Evolutionary conservation across 805 yeast genomes (phyloP).

Genomic region (Candida hispaniensis): DNA sequence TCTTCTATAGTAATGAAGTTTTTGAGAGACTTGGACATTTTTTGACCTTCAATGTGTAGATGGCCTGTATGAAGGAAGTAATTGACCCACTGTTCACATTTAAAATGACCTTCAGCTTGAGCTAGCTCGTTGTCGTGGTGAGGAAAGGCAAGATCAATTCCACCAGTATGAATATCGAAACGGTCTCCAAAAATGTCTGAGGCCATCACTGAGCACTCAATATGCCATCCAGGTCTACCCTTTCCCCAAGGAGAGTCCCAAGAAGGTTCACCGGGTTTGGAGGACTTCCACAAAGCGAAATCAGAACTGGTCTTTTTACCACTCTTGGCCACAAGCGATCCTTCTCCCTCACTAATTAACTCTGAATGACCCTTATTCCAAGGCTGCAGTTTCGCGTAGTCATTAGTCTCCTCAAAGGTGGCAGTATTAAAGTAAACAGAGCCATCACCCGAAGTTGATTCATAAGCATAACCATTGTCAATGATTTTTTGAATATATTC

Average conservation of each 20-base stretch:
- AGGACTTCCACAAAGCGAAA: constrained; percentile 93
- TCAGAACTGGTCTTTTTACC: constrained; percentile 71
- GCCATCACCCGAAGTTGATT: constrained; percentile 57
- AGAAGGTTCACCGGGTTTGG: constrained; percentile 94
- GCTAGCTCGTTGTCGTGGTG: constrained; percentile 98
- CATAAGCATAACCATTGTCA: constrained; percentile 71
- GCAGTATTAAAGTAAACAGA: constrained; percentile 93
- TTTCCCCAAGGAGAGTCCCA: constrained; percentile 96
- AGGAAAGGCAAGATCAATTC: constrained; percentile 94
- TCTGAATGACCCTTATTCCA: constrained; percentile 90
- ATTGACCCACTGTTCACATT: constrained; percentile 90
- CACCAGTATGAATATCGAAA: constrained; percentile 95
- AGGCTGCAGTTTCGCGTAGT: constrained; percentile 92
- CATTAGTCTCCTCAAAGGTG: constrained; percentile 71
- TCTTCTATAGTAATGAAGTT: constrained; percentile 92
- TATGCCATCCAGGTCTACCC: constrained; percentile 99
- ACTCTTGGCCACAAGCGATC: constrained; percentile 51
- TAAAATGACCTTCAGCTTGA: constrained; percentile 87
- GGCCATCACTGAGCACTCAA: constrained; percentile 99
- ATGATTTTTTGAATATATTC: constrained; percentile 67
- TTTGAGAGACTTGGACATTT: constrained; percentile 91
- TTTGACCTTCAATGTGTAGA: constrained; percentile 95
- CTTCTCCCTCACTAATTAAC: constrained; percentile 90
- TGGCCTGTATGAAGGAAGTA: constrained; percentile 96
- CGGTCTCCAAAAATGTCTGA: constrained; percentile 69